Evolutionary conservation across 2,329 filamentous ascomycete genomes (phyloP).

Genomic region (Metarhizium robertsii): DNA sequence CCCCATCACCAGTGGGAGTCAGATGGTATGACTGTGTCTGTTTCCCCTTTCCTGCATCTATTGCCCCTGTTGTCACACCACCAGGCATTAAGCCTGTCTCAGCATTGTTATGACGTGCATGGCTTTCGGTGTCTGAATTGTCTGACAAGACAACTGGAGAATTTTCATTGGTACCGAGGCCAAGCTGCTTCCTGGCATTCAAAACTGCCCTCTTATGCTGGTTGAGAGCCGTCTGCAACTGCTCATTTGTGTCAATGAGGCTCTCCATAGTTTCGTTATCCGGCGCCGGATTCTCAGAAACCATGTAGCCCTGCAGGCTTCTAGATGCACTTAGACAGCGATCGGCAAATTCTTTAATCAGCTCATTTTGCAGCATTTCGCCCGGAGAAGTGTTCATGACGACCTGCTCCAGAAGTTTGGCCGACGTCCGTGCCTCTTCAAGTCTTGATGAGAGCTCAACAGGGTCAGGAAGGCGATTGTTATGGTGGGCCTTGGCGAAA

Average conservation of each 20-base stretch:
- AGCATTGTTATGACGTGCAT: background rate
- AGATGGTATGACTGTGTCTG: constrained; percentile 19
- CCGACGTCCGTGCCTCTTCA: constrained; percentile 83
- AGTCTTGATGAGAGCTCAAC: constrained; percentile 73
- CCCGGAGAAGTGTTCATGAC: constrained; percentile 72
- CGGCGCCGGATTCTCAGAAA: constrained; percentile 65
- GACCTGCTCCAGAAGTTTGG: constrained; percentile 85
- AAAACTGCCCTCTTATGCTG: constrained; percentile 75
- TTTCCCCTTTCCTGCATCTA: constrained; percentile 24
- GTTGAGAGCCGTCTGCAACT: constrained; percentile 71
- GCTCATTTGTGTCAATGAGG: constrained; percentile 90
- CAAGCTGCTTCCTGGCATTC: constrained; percentile 48
- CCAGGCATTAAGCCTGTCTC: background rate
- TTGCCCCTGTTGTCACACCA: background rate
- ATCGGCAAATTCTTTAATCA: constrained; percentile 85
- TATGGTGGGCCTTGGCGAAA: constrained; percentile 42
- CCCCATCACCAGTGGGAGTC: constrained; percentile 8
- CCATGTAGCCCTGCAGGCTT: constrained; percentile 80
- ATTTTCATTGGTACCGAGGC: constrained; percentile 22
- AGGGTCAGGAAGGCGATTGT: constrained; percentile 51
- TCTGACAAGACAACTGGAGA: constrained; percentile 15
- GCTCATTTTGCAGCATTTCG: constrained; percentile 73
- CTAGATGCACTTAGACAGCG: constrained; percentile 73
- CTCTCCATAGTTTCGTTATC: constrained; percentile 93
- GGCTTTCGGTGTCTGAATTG: constrained; percentile 17